Percentiles rank a stretch among this genome's conserved stretches.
phyloP scores from a whole-genome alignment of 805 yeast species.

The Zygoascus ofunaensis region DNA sequence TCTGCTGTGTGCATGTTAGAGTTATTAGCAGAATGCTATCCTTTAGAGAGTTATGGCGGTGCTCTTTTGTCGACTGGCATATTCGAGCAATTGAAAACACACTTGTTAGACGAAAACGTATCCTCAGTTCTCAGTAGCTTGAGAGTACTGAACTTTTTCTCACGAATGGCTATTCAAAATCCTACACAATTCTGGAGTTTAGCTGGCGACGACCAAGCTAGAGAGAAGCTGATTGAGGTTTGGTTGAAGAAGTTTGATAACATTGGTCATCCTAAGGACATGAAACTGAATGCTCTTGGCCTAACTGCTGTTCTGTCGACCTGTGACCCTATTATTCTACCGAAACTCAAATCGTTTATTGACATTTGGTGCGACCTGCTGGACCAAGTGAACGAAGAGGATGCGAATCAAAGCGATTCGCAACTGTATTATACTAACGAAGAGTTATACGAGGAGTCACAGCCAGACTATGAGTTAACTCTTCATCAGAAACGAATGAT shows the following conservation, averaged over 20 bases:
- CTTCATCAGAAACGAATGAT: slow-evolving; percentile 26
- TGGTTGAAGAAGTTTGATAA: slow-evolving; percentile 35
- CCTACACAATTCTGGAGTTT: slow-evolving; percentile 16
- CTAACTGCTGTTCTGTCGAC: slow-evolving; percentile 42
- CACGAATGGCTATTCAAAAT: slow-evolving; percentile 21
- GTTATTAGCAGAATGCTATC: slow-evolving; percentile 1
- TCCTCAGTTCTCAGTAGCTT: slow-evolving; percentile 28
- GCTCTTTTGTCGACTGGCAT: slow-evolving; percentile 22
- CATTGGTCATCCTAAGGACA: slow-evolving; percentile 65
- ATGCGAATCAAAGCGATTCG: slow-evolving; percentile 17
- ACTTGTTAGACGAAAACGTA: slow-evolving; percentile 24
- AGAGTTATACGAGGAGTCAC: slow-evolving; percentile 6
- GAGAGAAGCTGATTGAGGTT: slow-evolving; percentile 14
- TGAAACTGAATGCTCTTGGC: slow-evolving; percentile 61
- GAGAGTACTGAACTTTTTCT: slow-evolving; percentile 18
- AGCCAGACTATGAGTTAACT: neutral
- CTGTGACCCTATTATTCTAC: slow-evolving; percentile 23
- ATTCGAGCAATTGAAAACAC: slow-evolving; percentile 8
- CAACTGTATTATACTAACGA: slow-evolving; percentile 5
- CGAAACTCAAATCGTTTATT: slow-evolving; percentile 28
- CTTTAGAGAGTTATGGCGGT: neutral
- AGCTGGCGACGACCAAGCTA: neutral
- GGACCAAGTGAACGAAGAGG: slow-evolving; percentile 65
- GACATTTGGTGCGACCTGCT: slow-evolving; percentile 44
- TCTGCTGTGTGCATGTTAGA: slow-evolving; percentile 1